phyloP scores from a whole-genome alignment of 306 rosid genomes.

The Lotus japonicus region DNA sequence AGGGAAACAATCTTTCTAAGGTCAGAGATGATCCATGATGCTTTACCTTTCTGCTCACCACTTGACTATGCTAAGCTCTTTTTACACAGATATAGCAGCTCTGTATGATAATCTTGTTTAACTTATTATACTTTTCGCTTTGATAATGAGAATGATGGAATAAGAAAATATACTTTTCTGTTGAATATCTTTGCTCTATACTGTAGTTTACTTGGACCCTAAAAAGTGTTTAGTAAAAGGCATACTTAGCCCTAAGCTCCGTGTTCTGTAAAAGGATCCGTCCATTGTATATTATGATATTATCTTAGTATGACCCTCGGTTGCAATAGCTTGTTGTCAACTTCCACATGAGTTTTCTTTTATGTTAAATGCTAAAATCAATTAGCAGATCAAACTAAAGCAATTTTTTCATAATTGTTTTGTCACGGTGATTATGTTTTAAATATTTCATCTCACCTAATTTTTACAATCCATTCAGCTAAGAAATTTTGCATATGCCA shows the following conservation, averaged over 20 bases:
- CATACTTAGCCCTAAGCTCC: slow-evolving; percentile 1
- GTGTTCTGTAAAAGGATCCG: background rate
- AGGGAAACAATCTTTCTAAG: slow-evolving; percentile 54
- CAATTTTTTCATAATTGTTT: background rate
- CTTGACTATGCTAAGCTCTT: background rate
- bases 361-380: background rate
- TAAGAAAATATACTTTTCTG: background rate
- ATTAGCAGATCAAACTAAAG: background rate
- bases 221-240: background rate
- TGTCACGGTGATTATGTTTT: background rate
- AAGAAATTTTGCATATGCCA: background rate
- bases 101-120: background rate
- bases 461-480: background rate
- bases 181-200: background rate
- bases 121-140: background rate
- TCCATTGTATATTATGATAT: background rate
- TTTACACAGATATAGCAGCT: background rate
- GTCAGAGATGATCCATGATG: slow-evolving; percentile 33
- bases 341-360: background rate
- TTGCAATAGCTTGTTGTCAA: slow-evolving; percentile 6
- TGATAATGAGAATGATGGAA: background rate
- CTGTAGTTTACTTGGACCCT: background rate
- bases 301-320: background rate
- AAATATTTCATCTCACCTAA: background rate
- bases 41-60: slow-evolving; percentile 13